A percentile compares a stretch with the other conserved stretches of the same genome.
Evolutionary conservation across 768 basidiomycete genomes (phyloP).

Genomic region (Hygrocybe punicea): DNA sequence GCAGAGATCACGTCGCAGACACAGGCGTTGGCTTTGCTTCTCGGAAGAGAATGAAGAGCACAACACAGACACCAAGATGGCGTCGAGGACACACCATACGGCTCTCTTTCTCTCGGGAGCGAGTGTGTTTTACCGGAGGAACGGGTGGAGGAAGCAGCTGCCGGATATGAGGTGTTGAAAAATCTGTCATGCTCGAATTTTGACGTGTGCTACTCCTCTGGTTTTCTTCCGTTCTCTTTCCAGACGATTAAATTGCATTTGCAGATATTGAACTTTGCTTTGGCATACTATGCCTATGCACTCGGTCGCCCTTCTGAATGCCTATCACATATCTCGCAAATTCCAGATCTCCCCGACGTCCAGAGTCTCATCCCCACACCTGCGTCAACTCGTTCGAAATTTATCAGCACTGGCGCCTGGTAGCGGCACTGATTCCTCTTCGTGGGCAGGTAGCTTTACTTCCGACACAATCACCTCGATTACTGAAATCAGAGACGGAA

Average conservation of each 20-base stretch:
- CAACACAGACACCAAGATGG: conserved; percentile 62
- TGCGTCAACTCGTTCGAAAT: conserved; percentile 41
- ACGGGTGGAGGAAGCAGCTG: conserved; percentile 53
- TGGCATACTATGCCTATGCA: conserved; percentile 82
- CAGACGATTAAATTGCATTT: conserved; percentile 9
- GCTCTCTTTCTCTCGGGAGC: no score
- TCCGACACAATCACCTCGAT: conserved; percentile 41
- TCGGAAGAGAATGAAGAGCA: conserved; percentile 44
- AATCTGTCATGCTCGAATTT: conserved; percentile 47
- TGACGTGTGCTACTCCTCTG: conserved; percentile 48
- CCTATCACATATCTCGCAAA: conserved; percentile 52
- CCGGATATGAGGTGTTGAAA: conserved; percentile 55
- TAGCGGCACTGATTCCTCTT: conserved; percentile 40
- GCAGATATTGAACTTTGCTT: conserved; percentile 63
- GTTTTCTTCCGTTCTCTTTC: conserved; percentile 3
- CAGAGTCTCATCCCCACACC: conserved; percentile 50
- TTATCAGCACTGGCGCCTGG: conserved; percentile 35
- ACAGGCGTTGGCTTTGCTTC: conserved; percentile 55
- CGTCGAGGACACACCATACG: no score
- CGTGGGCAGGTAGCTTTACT: conserved; percentile 49
- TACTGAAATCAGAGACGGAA: conserved; percentile 63
- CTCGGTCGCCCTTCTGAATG: conserved; percentile 63
- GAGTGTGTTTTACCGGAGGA: conserved; percentile 60
- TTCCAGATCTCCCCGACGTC: conserved; percentile 54
- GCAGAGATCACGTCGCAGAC: no score